Conservation (phyloP, 1,284 basidiomycete species). For the Malassezia globosa region DNA sequence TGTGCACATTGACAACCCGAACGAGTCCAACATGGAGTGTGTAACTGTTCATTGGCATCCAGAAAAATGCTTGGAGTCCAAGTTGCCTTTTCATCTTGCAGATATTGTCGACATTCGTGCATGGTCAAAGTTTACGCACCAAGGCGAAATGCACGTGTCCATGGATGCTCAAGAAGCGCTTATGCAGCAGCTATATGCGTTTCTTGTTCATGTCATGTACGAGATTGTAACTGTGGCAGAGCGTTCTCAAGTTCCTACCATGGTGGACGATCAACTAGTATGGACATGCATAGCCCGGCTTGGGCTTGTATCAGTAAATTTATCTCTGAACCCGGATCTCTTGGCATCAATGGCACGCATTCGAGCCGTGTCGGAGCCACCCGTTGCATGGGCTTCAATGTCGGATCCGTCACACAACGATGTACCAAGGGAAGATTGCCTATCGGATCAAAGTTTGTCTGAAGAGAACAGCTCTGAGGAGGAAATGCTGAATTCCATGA, state of each 20-base stretch:
- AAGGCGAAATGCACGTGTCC: background rate
- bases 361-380: constrained; percentile 3
- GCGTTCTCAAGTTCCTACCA: background rate
- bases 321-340: background rate
- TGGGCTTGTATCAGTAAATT: background rate
- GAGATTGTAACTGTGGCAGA: constrained; percentile 10
- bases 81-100: no score
- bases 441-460: no score
- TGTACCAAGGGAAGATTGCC: no score
- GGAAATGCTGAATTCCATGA: no score
- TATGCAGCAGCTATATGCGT: background rate
- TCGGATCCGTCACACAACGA: no score
- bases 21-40: no score
- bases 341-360: background rate
- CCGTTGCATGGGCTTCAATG: constrained; percentile 13
- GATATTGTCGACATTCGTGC: no score
- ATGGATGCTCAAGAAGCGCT: background rate
- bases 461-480: no score
- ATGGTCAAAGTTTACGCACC: no score
- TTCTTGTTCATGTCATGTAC: constrained; percentile 7
- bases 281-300: constrained; percentile 13
- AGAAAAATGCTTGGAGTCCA: no score
- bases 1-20: no score
- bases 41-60: no score
- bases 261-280: constrained; percentile 2